Evolutionary conservation across 352 stramenopile genomes (phyloP).

Genomic region (Phytophthora sojae): DNA sequence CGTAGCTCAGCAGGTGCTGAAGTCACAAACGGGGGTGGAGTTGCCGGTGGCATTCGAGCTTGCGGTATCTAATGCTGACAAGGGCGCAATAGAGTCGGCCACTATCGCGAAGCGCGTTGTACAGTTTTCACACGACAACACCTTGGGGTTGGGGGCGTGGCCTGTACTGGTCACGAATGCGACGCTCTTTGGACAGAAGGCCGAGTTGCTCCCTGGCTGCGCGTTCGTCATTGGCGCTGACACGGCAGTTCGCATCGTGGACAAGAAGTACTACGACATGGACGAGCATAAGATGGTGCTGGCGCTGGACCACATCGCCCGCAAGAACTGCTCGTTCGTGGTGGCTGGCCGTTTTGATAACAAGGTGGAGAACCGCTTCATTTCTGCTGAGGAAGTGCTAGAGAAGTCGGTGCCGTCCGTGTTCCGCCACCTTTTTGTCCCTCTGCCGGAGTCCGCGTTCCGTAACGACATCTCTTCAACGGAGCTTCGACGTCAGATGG

Average conservation of each 20-base stretch:
- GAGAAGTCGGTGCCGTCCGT: constrained; percentile 48
- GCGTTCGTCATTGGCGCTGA: constrained; percentile 91
- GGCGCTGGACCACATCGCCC: constrained; percentile 71
- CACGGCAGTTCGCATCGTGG: constrained; percentile 86
- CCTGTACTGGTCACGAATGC: constrained; percentile 83
- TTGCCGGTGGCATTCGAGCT: constrained; percentile 79
- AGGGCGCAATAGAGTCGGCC: constrained; percentile 59
- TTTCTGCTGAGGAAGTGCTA: constrained; percentile 68
- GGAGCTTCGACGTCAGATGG: constrained; percentile 58
- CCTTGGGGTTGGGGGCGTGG: constrained; percentile 42
- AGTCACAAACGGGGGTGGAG: constrained; percentile 32
- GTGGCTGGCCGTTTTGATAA: constrained; percentile 85
- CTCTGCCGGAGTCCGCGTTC: constrained; percentile 77
- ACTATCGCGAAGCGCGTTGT: constrained; percentile 52
- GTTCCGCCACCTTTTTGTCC: constrained; percentile 73
- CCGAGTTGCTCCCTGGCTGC: constrained; percentile 74
- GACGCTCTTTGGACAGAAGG: constrained; percentile 86
- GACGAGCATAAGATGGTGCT: constrained; percentile 80
- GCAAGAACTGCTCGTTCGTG: constrained; percentile 81
- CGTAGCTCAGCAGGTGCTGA: constrained; percentile 54
- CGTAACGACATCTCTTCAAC: constrained; percentile 92
- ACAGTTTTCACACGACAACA: constrained; percentile 51
- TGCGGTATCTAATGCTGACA: constrained; percentile 82
- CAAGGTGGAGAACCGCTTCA: constrained; percentile 54
- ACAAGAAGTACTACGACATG: constrained; percentile 92